phyloP scores from a whole-genome alignment of 805 yeast species.

The Dipodascopsis uninucleata region DNA sequence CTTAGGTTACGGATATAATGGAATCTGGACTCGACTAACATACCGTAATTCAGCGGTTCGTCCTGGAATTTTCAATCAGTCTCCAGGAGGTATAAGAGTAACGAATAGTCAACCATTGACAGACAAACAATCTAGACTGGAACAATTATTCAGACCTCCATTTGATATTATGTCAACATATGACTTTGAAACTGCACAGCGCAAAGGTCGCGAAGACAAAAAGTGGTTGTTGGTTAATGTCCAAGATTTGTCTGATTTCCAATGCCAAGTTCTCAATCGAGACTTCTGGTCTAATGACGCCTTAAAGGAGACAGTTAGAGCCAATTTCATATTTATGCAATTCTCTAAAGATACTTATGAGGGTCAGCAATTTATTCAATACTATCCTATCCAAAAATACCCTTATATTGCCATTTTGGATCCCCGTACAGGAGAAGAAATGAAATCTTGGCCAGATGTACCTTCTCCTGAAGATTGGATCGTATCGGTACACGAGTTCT shows the following conservation, averaged over 20 bases:
- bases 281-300: slow-evolving; percentile 81
- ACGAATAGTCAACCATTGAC: slow-evolving; percentile 5
- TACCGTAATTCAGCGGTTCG: neutral
- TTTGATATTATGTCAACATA: slow-evolving; percentile 75
- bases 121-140: slow-evolving; percentile 63
- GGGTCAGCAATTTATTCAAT: slow-evolving; percentile 67
- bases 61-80: slow-evolving; percentile 54
- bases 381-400: slow-evolving; percentile 61
- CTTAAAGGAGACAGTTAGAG: slow-evolving; percentile 60
- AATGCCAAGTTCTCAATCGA: slow-evolving; percentile 84
- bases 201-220: slow-evolving; percentile 54
- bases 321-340: slow-evolving; percentile 78
- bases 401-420: slow-evolving; percentile 93
- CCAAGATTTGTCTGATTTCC: slow-evolving; percentile 80
- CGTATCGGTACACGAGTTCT: slow-evolving; percentile 54
- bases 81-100: slow-evolving; percentile 5
- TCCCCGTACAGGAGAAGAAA: slow-evolving; percentile 92
- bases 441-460: slow-evolving; percentile 64
- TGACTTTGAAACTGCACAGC: slow-evolving; percentile 50
- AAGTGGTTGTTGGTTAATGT: slow-evolving; percentile 87
- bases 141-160: slow-evolving; percentile 86
- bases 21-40: slow-evolving; percentile 24
- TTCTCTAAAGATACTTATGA: slow-evolving; percentile 73
- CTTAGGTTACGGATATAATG: too few species aligned
- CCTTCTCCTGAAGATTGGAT: slow-evolving; percentile 26